Percentiles rank a stretch among this genome's conserved stretches.
phyloP scores from a whole-genome alignment of 257 asterid genomes.

The Cordia subcordata region DNA sequence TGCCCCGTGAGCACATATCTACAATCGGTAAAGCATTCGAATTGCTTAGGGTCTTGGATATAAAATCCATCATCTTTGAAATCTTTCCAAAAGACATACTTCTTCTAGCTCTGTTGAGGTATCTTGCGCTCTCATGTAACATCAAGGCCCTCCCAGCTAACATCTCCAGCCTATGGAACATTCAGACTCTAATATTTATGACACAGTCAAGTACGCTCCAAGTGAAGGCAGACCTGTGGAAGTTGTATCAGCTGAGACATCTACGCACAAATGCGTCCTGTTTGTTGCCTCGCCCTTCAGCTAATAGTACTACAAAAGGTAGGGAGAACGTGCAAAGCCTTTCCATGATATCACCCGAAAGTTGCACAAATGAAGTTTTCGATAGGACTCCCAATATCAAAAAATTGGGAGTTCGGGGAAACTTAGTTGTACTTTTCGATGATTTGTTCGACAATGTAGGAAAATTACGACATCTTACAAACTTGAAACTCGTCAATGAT shows the following conservation, averaged over 20 bases:
- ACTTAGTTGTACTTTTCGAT: constrained; percentile 29
- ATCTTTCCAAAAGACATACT: constrained; percentile 37
- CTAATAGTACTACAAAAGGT: constrained; percentile 6
- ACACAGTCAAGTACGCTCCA: constrained; percentile 40
- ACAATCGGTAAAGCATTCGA: constrained; percentile 44
- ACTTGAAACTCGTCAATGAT: constrained; percentile 44
- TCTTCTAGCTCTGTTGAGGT: constrained; percentile 49
- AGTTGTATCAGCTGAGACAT: constrained; percentile 52
- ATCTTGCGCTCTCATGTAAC: constrained; percentile 34
- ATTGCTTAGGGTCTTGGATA: constrained; percentile 51
- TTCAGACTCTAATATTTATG: constrained; percentile 41
- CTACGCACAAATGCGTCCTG: constrained; percentile 39
- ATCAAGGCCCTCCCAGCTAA: constrained; percentile 32
- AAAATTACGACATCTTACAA: constrained; percentile 31
- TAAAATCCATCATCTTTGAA: constrained; percentile 30
- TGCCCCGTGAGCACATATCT: constrained; percentile 29
- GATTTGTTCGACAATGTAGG: constrained; percentile 30
- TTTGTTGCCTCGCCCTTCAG: constrained; percentile 11
- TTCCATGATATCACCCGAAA: constrained; percentile 40
- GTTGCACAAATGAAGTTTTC: constrained; percentile 39
- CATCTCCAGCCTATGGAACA: constrained; percentile 46
- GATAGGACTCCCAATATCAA: constrained; percentile 37
- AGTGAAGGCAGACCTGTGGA: constrained; percentile 47
- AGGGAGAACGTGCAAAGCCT: constrained; percentile 37
- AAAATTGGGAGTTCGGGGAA: constrained; percentile 51